These are phyloP conservation scores for Penicillium olsonii DNA, from an alignment of 2,329 filamentous ascomycete genomes.

Conservation along the genomic window DNA sequence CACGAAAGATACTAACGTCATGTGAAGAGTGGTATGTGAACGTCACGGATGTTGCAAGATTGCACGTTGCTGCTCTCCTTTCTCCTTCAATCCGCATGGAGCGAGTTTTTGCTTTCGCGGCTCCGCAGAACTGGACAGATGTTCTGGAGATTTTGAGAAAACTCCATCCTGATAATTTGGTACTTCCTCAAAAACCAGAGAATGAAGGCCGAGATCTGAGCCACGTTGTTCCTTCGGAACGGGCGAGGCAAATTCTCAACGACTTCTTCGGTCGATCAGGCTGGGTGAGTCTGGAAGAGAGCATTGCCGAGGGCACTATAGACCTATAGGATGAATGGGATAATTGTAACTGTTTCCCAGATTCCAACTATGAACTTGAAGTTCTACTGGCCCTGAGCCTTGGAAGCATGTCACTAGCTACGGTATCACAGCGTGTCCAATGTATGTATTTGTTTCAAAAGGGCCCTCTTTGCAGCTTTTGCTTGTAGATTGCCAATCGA, in stretches of 20 bases:
- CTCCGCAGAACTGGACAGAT: slow-evolving; percentile 50
- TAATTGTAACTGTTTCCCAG: too few species aligned
- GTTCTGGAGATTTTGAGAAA: slow-evolving; percentile 40
- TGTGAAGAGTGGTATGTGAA: slow-evolving; percentile 49
- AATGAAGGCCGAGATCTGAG: slow-evolving; percentile 24
- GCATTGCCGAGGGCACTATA: too few species aligned
- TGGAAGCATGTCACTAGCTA: too few species aligned
- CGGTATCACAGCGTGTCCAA: too few species aligned
- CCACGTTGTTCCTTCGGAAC: slow-evolving; percentile 19
- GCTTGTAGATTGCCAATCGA: too few species aligned
- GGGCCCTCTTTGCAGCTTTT: too few species aligned
- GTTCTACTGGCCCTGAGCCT: too few species aligned
- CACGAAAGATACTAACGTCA: not conserved
- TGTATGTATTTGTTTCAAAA: too few species aligned
- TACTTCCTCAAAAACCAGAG: slow-evolving; percentile 27
- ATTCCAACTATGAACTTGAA: too few species aligned
- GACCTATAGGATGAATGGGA: too few species aligned
- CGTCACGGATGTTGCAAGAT: slow-evolving; percentile 51
- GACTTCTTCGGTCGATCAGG: slow-evolving; percentile 14
- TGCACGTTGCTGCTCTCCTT: slow-evolving; percentile 57
- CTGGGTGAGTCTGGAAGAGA: slow-evolving; percentile 7
- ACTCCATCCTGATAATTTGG: slow-evolving; percentile 41
- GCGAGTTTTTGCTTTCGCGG: slow-evolving; percentile 57
- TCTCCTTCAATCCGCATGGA: slow-evolving; percentile 49
- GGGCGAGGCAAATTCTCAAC: slow-evolving; percentile 30